These are phyloP conservation scores for Chenopodium berlandieri DNA, from an alignment of 148 eudicot genomes.

Conservation along the genomic window DNA sequence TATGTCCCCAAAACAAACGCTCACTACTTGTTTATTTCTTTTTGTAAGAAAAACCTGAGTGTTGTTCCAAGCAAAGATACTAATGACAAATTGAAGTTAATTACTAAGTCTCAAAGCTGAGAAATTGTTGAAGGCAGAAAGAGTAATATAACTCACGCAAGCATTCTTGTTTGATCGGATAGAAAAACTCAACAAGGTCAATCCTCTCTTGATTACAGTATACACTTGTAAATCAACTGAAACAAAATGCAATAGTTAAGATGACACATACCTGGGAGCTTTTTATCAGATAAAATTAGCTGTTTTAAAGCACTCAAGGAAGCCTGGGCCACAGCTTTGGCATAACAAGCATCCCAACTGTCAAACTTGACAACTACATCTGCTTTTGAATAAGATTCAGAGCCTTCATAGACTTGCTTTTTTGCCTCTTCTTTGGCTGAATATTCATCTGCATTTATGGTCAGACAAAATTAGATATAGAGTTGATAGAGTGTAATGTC, in stretches of 20 bases:
- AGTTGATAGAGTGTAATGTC: background rate
- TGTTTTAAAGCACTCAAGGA: constrained; percentile 87
- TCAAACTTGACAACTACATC: constrained; percentile 91
- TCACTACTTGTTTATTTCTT: too few relatives aligned
- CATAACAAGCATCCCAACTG: constrained; percentile 76
- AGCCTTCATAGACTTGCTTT: constrained; percentile 49
- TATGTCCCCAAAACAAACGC: too few relatives aligned
- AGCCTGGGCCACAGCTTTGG: constrained; percentile 84
- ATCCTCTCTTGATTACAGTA: too few relatives aligned
- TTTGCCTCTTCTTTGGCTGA: constrained; percentile 84
- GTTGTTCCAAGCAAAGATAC: too few relatives aligned
- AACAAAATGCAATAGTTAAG: background rate
- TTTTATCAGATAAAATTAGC: constrained; percentile 74
- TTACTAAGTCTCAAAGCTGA: too few relatives aligned
- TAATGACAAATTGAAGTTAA: too few relatives aligned
- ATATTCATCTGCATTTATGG: constrained; percentile 59
- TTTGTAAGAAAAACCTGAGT: too few relatives aligned
- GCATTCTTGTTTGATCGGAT: too few relatives aligned
- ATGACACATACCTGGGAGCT: constrained; percentile 68
- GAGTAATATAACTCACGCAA: too few relatives aligned
- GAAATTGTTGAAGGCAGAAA: too few relatives aligned
- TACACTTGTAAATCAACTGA: background rate
- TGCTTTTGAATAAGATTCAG: constrained; percentile 74
- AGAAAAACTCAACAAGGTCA: too few relatives aligned
- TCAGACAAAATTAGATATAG: background rate